A percentile compares a stretch with the other conserved stretches of the same genome.
These are phyloP conservation scores for Dimocarpus longan DNA, from an alignment of 345 rosid species.

Conservation along the genomic window DNA sequence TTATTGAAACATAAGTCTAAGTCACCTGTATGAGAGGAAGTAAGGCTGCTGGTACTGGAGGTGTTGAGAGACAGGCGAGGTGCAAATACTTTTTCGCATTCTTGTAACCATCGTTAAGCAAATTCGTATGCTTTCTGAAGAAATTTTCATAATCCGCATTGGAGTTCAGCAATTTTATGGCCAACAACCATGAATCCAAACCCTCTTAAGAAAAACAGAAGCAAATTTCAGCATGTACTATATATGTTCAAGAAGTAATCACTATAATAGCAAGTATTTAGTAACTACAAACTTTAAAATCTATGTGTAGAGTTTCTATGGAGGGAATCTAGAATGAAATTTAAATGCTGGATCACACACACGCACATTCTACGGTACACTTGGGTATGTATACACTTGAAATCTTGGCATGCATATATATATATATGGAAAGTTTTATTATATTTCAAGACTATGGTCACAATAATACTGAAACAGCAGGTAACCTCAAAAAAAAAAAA, in stretches of 20 bases:
- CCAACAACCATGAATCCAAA: constrained; percentile 78
- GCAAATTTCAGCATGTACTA: constrained; percentile 19
- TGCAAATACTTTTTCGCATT: constrained; percentile 64
- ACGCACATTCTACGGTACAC: too few species aligned
- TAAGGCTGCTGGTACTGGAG: constrained; percentile 50
- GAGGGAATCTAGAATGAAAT: background rate
- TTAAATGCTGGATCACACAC: too few species aligned
- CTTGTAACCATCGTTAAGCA: constrained; percentile 48
- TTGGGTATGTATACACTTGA: too few species aligned
- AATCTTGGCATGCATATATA: too few species aligned
- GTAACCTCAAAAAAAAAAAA: too few species aligned
- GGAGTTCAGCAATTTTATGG: constrained; percentile 52
- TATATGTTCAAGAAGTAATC: constrained; percentile 13
- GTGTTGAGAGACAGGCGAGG: constrained; percentile 45
- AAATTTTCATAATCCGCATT: constrained; percentile 36
- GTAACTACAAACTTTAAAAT: constrained; percentile 6
- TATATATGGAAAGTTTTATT: too few species aligned
- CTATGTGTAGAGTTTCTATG: background rate
- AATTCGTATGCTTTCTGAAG: constrained; percentile 25
- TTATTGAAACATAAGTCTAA: background rate
- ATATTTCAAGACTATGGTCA: too few species aligned
- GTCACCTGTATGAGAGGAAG: constrained; percentile 83
- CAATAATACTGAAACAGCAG: too few species aligned
- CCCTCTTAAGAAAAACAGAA: constrained; percentile 33
- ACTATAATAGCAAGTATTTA: constrained; percentile 17